phyloP scores from a whole-genome alignment of 2,329 filamentous ascomycete genomes.

The Colletotrichum scovillei region DNA sequence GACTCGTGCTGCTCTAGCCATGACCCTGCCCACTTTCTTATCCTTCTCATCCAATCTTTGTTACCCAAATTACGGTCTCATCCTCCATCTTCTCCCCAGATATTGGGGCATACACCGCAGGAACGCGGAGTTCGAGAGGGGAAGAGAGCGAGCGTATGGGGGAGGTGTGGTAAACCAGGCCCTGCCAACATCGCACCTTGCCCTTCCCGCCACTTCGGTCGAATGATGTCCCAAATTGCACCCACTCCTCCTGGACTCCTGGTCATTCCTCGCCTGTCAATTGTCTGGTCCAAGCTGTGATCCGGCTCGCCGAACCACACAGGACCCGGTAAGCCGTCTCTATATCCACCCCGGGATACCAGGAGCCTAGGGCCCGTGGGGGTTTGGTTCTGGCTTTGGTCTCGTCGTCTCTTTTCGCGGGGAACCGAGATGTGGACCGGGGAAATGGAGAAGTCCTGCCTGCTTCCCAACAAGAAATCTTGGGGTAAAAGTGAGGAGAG shows the following conservation, averaged over 20 bases:
- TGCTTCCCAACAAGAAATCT: slow-evolving; percentile 7
- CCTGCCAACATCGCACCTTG: not conserved
- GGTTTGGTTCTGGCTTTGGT: not conserved
- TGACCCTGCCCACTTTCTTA: not conserved
- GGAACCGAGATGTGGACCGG: slow-evolving; percentile 11
- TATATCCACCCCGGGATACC: not conserved
- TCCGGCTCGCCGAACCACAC: not conserved
- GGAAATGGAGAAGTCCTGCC: not conserved
- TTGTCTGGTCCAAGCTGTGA: not conserved
- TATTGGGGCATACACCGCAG: not conserved
- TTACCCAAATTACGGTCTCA: not conserved
- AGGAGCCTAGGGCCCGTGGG: not conserved
- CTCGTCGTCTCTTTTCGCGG: slow-evolving; percentile 29
- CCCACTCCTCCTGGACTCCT: not conserved
- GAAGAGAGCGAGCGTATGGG: not conserved
- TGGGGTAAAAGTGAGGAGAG: slow-evolving; percentile 27
- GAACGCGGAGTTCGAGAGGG: not conserved
- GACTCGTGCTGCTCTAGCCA: slow-evolving; percentile 29
- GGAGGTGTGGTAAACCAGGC: not conserved
- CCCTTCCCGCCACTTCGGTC: slow-evolving; percentile 20
- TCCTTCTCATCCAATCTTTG: not conserved
- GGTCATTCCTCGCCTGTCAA: not conserved
- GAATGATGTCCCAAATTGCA: slow-evolving; percentile 23
- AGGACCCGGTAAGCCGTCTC: not conserved
- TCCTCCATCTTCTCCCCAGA: not conserved